Evolutionary conservation across 2,329 filamentous ascomycete genomes (phyloP).

Genomic region (Trichophyton equinum): DNA sequence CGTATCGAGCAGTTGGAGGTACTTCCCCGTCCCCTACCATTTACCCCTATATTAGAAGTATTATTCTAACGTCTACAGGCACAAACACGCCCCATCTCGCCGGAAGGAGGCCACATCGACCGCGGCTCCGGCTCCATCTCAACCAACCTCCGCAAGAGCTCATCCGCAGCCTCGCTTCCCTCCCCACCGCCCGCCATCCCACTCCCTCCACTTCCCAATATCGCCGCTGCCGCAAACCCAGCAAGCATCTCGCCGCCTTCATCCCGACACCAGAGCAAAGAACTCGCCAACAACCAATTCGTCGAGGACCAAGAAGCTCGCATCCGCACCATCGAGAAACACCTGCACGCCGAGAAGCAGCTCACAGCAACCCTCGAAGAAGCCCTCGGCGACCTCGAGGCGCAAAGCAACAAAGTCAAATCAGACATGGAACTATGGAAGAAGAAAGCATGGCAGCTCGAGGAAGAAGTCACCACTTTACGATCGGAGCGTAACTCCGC

Average conservation of each 20-base stretch:
- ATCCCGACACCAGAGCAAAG: conserved; percentile 68
- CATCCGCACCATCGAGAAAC: conserved; percentile 92
- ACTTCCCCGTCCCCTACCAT: conserved; percentile 22
- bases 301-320: conserved; percentile 93
- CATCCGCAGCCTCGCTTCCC: conserved; percentile 69
- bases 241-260: conserved; percentile 45
- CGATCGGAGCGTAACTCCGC: conserved; percentile 48
- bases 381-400: conserved; percentile 84
- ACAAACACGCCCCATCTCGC: conserved; percentile 28
- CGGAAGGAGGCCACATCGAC: conserved; percentile 29
- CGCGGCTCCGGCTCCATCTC: conserved; percentile 47
- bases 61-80: conserved; percentile 16
- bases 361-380: conserved; percentile 91
- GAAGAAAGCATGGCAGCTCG: conserved; percentile 66
- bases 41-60: no score
- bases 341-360: conserved; percentile 89
- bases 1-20: conserved; percentile 64
- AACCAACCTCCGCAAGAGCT: conserved; percentile 71
- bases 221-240: conserved; percentile 41
- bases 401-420: conserved; percentile 83
- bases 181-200: conserved; percentile 92
- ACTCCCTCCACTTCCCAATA: conserved; percentile 73
- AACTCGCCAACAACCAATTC: conserved; percentile 63
- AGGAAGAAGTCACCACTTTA: conserved; percentile 46
- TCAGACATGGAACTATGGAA: conserved; percentile 81